Conservation (phyloP, 2,329 filamentous ascomycete species). For the Aureobasidium sp. region DNA sequence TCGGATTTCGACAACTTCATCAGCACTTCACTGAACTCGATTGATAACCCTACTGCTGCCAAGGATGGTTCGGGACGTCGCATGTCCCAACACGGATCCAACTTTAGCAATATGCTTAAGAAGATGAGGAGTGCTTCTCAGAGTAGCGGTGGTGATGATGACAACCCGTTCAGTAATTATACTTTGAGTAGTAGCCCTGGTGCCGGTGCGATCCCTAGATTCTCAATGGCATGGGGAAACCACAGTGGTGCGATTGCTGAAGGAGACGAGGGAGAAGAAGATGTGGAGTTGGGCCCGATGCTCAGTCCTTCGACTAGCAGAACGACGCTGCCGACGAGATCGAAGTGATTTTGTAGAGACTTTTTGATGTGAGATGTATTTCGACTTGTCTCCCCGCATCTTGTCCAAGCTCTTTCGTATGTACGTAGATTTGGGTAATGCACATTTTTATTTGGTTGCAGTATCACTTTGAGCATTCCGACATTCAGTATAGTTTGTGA, state of each 20-base stretch:
- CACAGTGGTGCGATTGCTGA: neutral
- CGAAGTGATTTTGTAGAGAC: neutral
- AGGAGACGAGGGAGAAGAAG: neutral
- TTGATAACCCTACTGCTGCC: neutral
- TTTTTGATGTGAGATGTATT: too few relatives aligned
- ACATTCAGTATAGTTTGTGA: too few relatives aligned
- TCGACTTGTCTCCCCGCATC: too few relatives aligned
- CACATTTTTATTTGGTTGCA: too few relatives aligned
- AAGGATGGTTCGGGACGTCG: neutral
- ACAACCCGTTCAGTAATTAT: conserved; percentile 6
- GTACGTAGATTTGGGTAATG: too few relatives aligned
- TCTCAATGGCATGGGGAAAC: neutral
- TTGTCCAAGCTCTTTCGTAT: too few relatives aligned
- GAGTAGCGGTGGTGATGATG: neutral
- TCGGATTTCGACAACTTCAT: conserved; percentile 20
- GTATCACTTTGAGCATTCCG: too few relatives aligned
- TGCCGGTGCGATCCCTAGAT: neutral
- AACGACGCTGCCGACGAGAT: neutral
- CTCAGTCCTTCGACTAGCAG: neutral
- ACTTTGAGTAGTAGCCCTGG: neutral
- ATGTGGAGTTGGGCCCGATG: neutral
- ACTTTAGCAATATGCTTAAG: conserved; percentile 12
- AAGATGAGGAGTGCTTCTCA: neutral
- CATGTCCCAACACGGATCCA: neutral
- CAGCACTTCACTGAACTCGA: neutral